phyloP scores from a whole-genome alignment of 2,329 filamentous ascomycete genomes.

The Paecilomyces sp. region DNA sequence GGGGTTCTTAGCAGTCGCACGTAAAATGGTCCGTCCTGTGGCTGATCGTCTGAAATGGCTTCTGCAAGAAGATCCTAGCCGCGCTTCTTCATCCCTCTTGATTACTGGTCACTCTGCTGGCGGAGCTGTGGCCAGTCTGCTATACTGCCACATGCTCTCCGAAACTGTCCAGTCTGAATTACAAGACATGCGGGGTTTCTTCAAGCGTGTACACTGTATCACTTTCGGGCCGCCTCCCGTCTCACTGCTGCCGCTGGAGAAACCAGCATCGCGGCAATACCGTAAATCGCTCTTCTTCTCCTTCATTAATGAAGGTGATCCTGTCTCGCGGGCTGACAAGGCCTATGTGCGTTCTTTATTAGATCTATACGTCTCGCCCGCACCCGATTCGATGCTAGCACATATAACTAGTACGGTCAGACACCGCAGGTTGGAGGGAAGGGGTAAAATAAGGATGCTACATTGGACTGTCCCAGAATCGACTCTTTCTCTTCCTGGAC shows the following conservation, averaged over 20 bases:
- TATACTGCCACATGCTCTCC: conserved; percentile 76
- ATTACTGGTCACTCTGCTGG: conserved; percentile 85
- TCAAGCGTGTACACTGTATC: conserved; percentile 75
- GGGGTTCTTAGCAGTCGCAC: conserved; percentile 70
- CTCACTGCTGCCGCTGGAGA: conserved; percentile 60
- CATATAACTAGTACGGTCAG: conserved; percentile 2
- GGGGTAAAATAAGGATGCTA: conserved; percentile 17
- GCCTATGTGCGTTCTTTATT: conserved; percentile 66
- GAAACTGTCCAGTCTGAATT: conserved; percentile 58
- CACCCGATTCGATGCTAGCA: conserved; percentile 31
- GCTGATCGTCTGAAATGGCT: conserved; percentile 62
- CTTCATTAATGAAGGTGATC: conserved; percentile 83
- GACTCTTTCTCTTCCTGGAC: conserved; percentile 63
- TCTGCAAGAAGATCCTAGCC: conserved; percentile 62
- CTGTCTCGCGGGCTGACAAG: conserved; percentile 68
- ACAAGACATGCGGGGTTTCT: conserved; percentile 59
- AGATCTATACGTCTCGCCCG: conserved; percentile 59
- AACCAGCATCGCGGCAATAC: conserved; percentile 44
- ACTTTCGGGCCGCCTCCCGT: conserved; percentile 81
- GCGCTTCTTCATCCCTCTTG: conserved; percentile 61
- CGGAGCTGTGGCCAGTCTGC: conserved; percentile 70
- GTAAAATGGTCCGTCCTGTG: conserved; percentile 67
- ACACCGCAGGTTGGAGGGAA: conserved; percentile 4
- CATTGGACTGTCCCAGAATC: conserved; percentile 60
- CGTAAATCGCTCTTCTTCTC: conserved; percentile 67